Conservation (phyloP, 257 asterid genomes). For the Nicotiana noctiflora region DNA sequence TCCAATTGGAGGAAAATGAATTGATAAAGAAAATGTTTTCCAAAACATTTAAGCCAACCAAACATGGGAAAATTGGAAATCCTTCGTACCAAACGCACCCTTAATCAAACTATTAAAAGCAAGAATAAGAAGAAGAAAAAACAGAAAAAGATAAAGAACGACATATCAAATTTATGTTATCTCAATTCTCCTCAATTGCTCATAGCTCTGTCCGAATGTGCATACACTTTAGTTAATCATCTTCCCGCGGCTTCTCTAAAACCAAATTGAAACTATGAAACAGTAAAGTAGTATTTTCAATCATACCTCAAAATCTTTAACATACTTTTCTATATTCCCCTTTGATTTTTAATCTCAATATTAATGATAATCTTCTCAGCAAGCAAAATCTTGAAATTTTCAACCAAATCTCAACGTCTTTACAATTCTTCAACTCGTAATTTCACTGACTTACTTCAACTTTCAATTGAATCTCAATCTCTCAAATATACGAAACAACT, state of each 20-base stretch:
- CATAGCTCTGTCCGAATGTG: no score
- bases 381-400: slow-evolving; percentile 5
- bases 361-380: slow-evolving; percentile 26
- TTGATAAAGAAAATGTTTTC: no score
- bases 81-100: no score
- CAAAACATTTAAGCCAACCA: no score
- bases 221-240: neutral
- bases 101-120: no score
- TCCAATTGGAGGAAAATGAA: no score
- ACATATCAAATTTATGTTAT: no score
- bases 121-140: no score
- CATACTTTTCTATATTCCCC: neutral
- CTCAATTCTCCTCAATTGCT: no score
- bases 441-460: slow-evolving; percentile 33
- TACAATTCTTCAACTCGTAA: slow-evolving; percentile 17
- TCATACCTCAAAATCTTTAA: no score
- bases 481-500: slow-evolving; percentile 31
- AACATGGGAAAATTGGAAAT: no score
- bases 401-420: slow-evolving; percentile 10
- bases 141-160: no score
- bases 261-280: neutral
- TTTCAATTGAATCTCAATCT: slow-evolving; percentile 36
- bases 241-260: neutral
- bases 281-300: neutral
- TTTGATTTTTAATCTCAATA: neutral